Conservation (phyloP, 2,329 filamentous ascomycete genomes). For the Ceratocystis alfenasii region DNA sequence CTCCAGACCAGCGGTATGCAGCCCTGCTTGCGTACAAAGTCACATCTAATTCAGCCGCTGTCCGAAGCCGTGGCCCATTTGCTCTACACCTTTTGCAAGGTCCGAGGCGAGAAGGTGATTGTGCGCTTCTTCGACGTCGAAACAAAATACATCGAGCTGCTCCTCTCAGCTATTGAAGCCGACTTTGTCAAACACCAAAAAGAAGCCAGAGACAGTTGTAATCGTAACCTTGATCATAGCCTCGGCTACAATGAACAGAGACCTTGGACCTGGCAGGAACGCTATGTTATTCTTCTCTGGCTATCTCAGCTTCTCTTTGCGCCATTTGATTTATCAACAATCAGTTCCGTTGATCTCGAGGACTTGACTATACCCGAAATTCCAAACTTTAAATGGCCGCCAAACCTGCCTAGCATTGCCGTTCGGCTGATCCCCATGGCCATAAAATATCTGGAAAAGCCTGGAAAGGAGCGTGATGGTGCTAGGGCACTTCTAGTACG, state of each 20-base stretch:
- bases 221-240: conserved; percentile 20
- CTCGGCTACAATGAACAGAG: conserved; percentile 22
- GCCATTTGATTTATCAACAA: conserved; percentile 80
- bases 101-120: conserved; percentile 85
- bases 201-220: background rate
- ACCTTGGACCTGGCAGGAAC: conserved; percentile 67
- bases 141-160: conserved; percentile 66
- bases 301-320: conserved; percentile 69
- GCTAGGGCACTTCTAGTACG: conserved; percentile 74
- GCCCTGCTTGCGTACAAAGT: conserved; percentile 27
- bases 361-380: conserved; percentile 35
- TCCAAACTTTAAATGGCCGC: conserved; percentile 43
- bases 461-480: conserved; percentile 81
- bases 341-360: conserved; percentile 52
- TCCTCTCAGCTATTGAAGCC: conserved; percentile 63
- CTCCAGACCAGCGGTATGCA: conserved; percentile 38
- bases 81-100: conserved; percentile 85
- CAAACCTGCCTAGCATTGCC: conserved; percentile 55
- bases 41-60: conserved; percentile 41
- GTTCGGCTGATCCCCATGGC: conserved; percentile 59
- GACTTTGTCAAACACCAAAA: conserved; percentile 30
- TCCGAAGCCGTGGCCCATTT: conserved; percentile 64
- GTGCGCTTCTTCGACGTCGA: conserved; percentile 86
- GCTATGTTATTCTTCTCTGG: conserved; percentile 82
- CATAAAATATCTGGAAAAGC: conserved; percentile 55